A percentile compares a stretch with the other conserved stretches of the same genome.
Evolutionary conservation across 495 filamentous ascomycete species (phyloP).

Genomic region (Aspergillus hancockii): DNA sequence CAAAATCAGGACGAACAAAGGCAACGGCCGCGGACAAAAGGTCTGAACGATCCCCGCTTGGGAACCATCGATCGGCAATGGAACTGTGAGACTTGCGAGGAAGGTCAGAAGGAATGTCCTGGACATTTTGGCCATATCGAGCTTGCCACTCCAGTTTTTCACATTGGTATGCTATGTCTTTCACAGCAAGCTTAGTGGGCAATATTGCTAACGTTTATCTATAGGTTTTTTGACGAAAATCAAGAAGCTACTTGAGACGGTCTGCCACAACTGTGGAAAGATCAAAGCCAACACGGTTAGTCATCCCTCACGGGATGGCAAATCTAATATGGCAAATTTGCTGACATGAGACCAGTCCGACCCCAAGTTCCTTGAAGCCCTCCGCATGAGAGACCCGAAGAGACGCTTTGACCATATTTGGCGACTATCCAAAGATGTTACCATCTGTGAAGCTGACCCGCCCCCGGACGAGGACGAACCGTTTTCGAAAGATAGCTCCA

Average conservation of each 20-base stretch:
- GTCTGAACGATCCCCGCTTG: conserved; percentile 89
- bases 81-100: conserved; percentile 92
- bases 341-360: conserved; percentile 77
- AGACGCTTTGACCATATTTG: conserved; percentile 87
- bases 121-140: conserved; percentile 99
- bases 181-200: neutral
- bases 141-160: conserved; percentile 89
- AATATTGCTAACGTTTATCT: conserved; percentile 31
- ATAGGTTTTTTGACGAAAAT: conserved; percentile 92
- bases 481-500: conserved; percentile 49
- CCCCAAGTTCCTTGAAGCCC: conserved; percentile 75
- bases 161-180: conserved; percentile 59
- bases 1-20: conserved; percentile 74
- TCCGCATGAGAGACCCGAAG: conserved; percentile 86
- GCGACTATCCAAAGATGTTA: conserved; percentile 83
- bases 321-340: conserved; percentile 51
- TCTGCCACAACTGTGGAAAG: conserved; percentile 98
- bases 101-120: conserved; percentile 91
- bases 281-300: conserved; percentile 93
- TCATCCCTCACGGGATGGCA: conserved; percentile 60
- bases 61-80: conserved; percentile 92
- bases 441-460: conserved; percentile 74
- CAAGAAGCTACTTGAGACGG: conserved; percentile 96
- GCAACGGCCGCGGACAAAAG: conserved; percentile 80
- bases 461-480: conserved; percentile 64